Evolutionary conservation across 2,329 filamentous ascomycete genomes (phyloP), one percentile per base, ranked within the genome.

Genomic region (Arthroderma sp.): DNA sequence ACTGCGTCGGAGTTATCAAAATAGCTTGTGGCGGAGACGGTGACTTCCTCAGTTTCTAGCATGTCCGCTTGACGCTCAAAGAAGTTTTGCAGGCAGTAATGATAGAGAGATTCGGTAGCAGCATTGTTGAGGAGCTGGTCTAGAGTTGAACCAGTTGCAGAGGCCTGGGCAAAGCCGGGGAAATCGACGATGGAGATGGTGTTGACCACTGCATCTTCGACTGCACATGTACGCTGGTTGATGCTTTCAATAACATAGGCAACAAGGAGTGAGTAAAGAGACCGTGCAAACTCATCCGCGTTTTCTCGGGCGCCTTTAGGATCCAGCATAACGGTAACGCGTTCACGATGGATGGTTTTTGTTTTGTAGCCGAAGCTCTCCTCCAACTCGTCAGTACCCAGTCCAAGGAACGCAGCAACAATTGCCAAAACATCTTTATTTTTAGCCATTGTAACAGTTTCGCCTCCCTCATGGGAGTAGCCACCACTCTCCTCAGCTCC

Each of bases 291-390:
- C 64, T 96, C 91, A 58, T 96, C 88, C 10, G 91, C 91, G 54
- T 95, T 95, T 34, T 79, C 82, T 42, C 87, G 82, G 38, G 91
- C 91, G 34, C 91, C 91, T 46, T 79, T 80, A 5, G 89, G 86
- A 58, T 98, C 91, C 31, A 98, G 75, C 88, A 98, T 94, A 52
- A 98, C 85, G 0, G 91, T 98, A n/a, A 98, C 91, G 44, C 91
- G 82, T 70, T 98, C 91, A 51, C 87, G 83, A 59, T 93, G 85
- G 46, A 98, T 82, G 54, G 91, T 95, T 72, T 94, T 95, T 15
- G 87, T 96, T 68, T 94, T 93, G 71, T 95, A 94, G 3, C 88
- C 86, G 47, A 98, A 71, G 29, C 86, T 94, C 34, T 77, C 80
- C 66, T 98, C 88, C 4, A 98, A 72, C 48, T 94, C 86, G 40